Conservation (phyloP, 768 basidiomycete species). For the Goffeauzyma gilvescens region DNA sequence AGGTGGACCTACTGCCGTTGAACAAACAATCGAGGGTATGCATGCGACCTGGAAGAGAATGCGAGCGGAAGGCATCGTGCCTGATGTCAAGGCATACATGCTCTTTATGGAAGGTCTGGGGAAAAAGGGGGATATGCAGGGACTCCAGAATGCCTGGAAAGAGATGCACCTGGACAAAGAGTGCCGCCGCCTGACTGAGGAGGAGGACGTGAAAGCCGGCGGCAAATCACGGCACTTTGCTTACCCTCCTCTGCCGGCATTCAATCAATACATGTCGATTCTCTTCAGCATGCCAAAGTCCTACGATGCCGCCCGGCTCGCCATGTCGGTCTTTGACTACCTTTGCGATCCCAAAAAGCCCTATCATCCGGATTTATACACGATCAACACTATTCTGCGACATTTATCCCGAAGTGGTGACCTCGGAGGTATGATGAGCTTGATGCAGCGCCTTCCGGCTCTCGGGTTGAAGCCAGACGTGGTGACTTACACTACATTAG, state of each 20-base stretch:
- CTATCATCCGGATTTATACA: slow-evolving; percentile 49
- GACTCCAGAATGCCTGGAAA: slow-evolving; percentile 35
- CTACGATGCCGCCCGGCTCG: slow-evolving; percentile 27
- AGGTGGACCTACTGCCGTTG: too few relatives aligned
- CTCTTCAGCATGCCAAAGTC: slow-evolving; percentile 36
- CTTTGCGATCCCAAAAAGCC: slow-evolving; percentile 35
- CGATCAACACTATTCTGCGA: slow-evolving; percentile 63
- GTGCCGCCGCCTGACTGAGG: slow-evolving; percentile 18
- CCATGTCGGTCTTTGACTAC: slow-evolving; percentile 33
- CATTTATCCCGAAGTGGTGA: slow-evolving; percentile 48
- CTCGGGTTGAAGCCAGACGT: slow-evolving; percentile 56
- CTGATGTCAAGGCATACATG: slow-evolving; percentile 48
- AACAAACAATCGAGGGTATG: not conserved
- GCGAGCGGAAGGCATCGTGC: slow-evolving; percentile 40
- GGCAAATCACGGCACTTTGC: too few relatives aligned
- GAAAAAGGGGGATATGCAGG: slow-evolving; percentile 40
- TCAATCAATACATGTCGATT: slow-evolving; percentile 59
- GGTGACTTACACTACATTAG: slow-evolving; percentile 68
- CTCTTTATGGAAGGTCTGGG: slow-evolving; percentile 48
- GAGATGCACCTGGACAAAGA: slow-evolving; percentile 25
- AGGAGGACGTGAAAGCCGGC: too few relatives aligned
- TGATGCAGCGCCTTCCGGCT: slow-evolving; percentile 18
- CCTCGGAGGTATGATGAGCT: slow-evolving; percentile 42
- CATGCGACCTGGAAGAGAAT: slow-evolving; percentile 47
- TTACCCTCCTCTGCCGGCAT: slow-evolving; percentile 30